These are phyloP conservation scores for Diplodia mutila DNA, from an alignment of 2,329 filamentous ascomycete genomes.

Conservation along the genomic window DNA sequence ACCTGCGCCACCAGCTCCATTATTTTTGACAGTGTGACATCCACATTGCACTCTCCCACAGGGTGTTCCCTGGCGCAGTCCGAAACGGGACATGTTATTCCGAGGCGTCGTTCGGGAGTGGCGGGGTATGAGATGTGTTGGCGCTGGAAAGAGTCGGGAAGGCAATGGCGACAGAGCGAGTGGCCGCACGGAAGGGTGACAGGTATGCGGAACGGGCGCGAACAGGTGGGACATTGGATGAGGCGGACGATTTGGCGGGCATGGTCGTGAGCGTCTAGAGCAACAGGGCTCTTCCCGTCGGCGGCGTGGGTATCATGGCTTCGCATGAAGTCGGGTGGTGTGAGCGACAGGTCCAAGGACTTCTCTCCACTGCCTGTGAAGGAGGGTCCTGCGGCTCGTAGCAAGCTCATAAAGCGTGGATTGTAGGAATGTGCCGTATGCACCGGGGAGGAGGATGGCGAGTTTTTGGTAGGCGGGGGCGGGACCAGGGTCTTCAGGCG, in stretches of 20 bases:
- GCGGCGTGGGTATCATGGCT: slow-evolving; percentile 41
- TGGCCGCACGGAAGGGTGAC: slow-evolving; percentile 81
- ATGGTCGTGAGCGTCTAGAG: slow-evolving; percentile 57
- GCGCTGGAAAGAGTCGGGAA: slow-evolving; percentile 68
- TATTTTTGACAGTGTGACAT: slow-evolving; percentile 77
- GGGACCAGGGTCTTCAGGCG: not conserved
- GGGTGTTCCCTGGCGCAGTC: slow-evolving; percentile 74
- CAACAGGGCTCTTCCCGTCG: slow-evolving; percentile 38
- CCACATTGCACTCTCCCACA: slow-evolving; percentile 72
- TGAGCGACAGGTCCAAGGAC: slow-evolving; percentile 35
- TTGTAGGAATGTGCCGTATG: not conserved
- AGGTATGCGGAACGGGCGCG: slow-evolving; percentile 67
- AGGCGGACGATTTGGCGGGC: slow-evolving; percentile 70
- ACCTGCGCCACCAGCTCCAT: slow-evolving; percentile 60
- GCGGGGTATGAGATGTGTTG: slow-evolving; percentile 78
- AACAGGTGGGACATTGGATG: slow-evolving; percentile 78
- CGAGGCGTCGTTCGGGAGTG: slow-evolving; percentile 66
- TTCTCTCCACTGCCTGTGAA: slow-evolving; percentile 39
- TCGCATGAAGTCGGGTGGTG: slow-evolving; percentile 48
- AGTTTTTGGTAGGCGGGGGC: not conserved
- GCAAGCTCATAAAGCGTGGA: slow-evolving; percentile 42
- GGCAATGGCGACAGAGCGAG: slow-evolving; percentile 73
- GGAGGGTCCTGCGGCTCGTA: slow-evolving; percentile 39
- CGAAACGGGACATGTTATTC: slow-evolving; percentile 73
- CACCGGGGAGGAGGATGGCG: not conserved